Conservation (phyloP, 1,284 basidiomycete genomes). For the Cryptococcus sp. region DNA sequence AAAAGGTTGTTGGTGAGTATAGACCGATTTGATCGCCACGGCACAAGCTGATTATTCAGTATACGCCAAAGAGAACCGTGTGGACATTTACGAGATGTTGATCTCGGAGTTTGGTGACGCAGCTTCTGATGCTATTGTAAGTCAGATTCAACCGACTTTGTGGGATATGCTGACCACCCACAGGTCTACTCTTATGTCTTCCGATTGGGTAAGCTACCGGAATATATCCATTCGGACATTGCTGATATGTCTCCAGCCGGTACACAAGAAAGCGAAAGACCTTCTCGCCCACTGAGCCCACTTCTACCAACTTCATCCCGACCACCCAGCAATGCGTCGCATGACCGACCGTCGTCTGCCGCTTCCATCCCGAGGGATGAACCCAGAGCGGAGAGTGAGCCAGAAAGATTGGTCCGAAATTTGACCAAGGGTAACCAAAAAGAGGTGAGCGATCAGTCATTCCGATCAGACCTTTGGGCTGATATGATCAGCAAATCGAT, state of each 20-base stretch:
- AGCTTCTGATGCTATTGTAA: constrained; percentile 48
- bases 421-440: constrained; percentile 17
- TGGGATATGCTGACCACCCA: constrained; percentile 33
- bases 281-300: background rate
- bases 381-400: constrained; percentile 16
- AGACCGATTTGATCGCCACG: background rate
- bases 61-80: constrained; percentile 32
- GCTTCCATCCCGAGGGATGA: background rate
- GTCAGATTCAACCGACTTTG: constrained; percentile 10
- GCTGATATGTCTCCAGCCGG: background rate
- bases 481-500: constrained; percentile 76
- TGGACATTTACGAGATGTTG: constrained; percentile 40
- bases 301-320: background rate
- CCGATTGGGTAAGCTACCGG: constrained; percentile 63
- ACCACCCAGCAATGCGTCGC: background rate
- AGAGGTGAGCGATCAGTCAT: constrained; percentile 33
- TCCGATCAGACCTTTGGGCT: constrained; percentile 53
- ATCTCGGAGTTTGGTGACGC: constrained; percentile 46
- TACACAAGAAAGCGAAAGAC: background rate
- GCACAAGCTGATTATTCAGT: constrained; percentile 21
- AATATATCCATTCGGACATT: background rate
- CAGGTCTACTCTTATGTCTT: constrained; percentile 46
- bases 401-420: constrained; percentile 20
- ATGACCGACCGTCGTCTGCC: background rate
- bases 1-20: constrained; percentile 83